A percentile compares a stretch with the other conserved stretches of the same genome.
These are phyloP conservation scores for Plasmodium falciparum DNA, from an alignment of 169 alveolate species.

Conservation along the genomic window DNA sequence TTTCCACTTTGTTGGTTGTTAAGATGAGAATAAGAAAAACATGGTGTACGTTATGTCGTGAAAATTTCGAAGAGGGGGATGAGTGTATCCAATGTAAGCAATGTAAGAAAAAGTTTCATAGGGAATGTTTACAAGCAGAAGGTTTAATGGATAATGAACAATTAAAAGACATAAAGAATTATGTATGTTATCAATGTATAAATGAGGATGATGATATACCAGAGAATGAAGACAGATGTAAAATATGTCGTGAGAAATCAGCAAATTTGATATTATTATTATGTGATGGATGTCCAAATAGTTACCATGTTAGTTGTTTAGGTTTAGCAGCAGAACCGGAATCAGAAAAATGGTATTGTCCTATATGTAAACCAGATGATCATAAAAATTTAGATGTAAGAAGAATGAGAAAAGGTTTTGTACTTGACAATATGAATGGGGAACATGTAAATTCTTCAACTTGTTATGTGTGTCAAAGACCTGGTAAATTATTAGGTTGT, in stretches of 20 bases:
- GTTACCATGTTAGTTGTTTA: slow-evolving; percentile 90
- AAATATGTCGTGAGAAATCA: slow-evolving; percentile 87
- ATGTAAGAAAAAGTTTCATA: slow-evolving; percentile 84
- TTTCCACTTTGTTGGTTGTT: slow-evolving; percentile 4
- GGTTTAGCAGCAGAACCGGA: slow-evolving; percentile 90
- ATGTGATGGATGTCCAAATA: slow-evolving; percentile 94
- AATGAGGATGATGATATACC: slow-evolving; percentile 84
- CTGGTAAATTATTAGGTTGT: slow-evolving; percentile 92
- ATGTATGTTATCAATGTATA: slow-evolving; percentile 86
- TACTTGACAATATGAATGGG: slow-evolving; percentile 80
- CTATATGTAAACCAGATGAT: slow-evolving; percentile 91
- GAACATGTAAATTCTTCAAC: slow-evolving; percentile 90
- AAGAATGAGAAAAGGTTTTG: slow-evolving; percentile 82
- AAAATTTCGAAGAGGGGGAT: slow-evolving; percentile 84
- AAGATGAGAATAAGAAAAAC: slow-evolving; percentile 85
- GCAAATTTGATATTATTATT: slow-evolving; percentile 85
- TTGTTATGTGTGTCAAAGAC: slow-evolving; percentile 93
- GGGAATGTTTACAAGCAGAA: slow-evolving; percentile 85
- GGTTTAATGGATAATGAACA: slow-evolving; percentile 74
- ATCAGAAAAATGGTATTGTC: slow-evolving; percentile 91
- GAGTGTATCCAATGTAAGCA: slow-evolving; percentile 82
- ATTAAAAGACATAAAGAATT: slow-evolving; percentile 80
- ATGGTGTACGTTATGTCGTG: slow-evolving; percentile 88
- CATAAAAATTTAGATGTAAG: slow-evolving; percentile 86
- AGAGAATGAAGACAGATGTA: slow-evolving; percentile 90